Evolutionary conservation across 495 filamentous ascomycete genomes (phyloP), one percentile per base, ranked within the genome.

Genomic region (Physcia stellaris): DNA sequence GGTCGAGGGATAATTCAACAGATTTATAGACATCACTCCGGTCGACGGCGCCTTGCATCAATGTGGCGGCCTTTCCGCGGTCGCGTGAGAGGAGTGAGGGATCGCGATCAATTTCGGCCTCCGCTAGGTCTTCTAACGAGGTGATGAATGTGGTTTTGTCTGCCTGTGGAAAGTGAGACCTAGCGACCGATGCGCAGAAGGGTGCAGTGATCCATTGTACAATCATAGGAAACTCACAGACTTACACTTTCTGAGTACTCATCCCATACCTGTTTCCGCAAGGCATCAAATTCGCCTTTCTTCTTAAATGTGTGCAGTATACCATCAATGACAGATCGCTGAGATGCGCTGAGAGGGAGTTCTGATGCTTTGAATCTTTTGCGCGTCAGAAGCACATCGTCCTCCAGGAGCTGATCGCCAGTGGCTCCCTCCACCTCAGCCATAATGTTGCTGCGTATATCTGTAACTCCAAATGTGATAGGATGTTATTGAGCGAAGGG

Each of bases 31-130:
- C 73, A 37, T 80, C 79, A 37, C 73, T 78, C 31, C 86, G 75
- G 46, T 92, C 84, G 21, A 85, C 77, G 0, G 83, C 84, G 31
- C 86, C 86, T 55, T 93, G 84, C 33, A 94, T 80, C 15, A 94
- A 66, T 4, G 81, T 73, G 16, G 80, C 82, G 24, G 85, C 83
- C 60, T 88, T 86, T 16, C 75, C 66, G 5, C 82, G 75, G 41
- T 88, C 83, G 7, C 83, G 69, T 4, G 83, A 79, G 1, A 94
- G 71, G 21, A 88, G 67, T 31, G 63, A 62, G 0, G 84, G 75
- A 49, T 93, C 80, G 43, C 78, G 75, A 45, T 93, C 85, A 47
- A 92, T 75, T 56, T 94, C 83, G 23, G 70, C 68, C 49, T 87
- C 78, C 33, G 83, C 80, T 17, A 88, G 65, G 48, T 78, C 68